phyloP scores from a whole-genome alignment of 768 basidiomycete species.

The Kwoniella bestiolae region DNA sequence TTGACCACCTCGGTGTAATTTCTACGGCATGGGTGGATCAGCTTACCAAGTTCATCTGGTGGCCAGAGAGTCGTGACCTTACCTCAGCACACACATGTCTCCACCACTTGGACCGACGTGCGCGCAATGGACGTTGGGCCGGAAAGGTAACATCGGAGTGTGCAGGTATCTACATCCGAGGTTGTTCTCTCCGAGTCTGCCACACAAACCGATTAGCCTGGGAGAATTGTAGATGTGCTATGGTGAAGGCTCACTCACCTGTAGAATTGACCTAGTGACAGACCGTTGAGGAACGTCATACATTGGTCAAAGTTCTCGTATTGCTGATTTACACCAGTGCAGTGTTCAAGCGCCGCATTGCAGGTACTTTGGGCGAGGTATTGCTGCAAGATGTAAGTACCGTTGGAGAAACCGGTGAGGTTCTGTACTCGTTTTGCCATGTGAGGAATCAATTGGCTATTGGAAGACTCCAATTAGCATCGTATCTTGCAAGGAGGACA shows the following conservation, averaged over 20 bases:
- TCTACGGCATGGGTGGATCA: background rate
- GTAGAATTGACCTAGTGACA: background rate
- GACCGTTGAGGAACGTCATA: background rate
- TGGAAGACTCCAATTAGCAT: no score
- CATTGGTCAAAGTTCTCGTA: background rate
- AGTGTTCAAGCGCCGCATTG: no score
- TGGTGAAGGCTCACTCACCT: no score
- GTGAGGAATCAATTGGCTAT: no score
- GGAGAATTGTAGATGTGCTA: no score
- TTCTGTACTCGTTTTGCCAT: no score
- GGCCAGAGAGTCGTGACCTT: background rate
- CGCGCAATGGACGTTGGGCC: background rate
- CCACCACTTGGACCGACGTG: background rate
- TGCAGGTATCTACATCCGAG: background rate
- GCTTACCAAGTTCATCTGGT: background rate
- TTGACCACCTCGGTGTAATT: background rate
- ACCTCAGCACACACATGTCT: background rate
- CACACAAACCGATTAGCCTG: background rate
- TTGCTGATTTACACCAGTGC: background rate
- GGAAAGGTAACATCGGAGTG: background rate
- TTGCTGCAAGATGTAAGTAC: no score
- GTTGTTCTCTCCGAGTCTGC: background rate
- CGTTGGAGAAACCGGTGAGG: no score
- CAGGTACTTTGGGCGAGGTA: no score
- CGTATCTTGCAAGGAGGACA: no score